These are phyloP conservation scores for Rutidosis leptorrhynchoides DNA, from an alignment of 129 eudicot species.

Conservation along the genomic window DNA sequence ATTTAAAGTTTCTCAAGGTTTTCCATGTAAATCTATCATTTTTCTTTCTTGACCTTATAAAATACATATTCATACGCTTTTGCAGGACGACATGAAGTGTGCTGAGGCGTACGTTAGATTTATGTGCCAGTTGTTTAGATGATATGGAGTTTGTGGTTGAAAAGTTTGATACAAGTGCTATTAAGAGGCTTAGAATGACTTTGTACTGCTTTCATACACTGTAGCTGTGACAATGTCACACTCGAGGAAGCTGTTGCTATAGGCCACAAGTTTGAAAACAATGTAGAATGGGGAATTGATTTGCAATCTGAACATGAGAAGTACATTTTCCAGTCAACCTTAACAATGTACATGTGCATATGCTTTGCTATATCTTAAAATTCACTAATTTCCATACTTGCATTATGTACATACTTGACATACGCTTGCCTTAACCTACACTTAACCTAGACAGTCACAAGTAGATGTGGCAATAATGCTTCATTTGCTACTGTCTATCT, in stretches of 20 bases:
- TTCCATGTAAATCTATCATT: not conserved
- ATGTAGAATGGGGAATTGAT: slow-evolving; percentile 95
- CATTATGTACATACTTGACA: slow-evolving; percentile 58
- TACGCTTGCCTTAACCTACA: too few species aligned
- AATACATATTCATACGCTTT: slow-evolving; percentile 27
- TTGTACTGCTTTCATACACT: slow-evolving; percentile 69
- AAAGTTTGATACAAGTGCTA: slow-evolving; percentile 56
- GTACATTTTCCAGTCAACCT: slow-evolving; percentile 26
- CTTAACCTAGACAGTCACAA: too few species aligned
- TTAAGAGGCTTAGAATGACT: slow-evolving; percentile 60
- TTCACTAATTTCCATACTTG: not conserved
- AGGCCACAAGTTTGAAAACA: slow-evolving; percentile 66
- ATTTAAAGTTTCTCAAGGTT: too few species aligned
- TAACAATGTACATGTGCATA: not conserved
- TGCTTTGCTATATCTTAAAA: not conserved
- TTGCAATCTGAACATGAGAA: slow-evolving; percentile 92
- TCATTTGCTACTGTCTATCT: too few species aligned
- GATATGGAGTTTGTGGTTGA: slow-evolving; percentile 84
- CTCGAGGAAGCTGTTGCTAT: slow-evolving; percentile 66
- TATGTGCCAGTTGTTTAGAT: slow-evolving; percentile 70
- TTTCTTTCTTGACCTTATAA: not conserved
- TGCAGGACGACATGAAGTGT: too few species aligned
- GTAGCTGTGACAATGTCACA: slow-evolving; percentile 66
- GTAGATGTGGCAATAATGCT: too few species aligned
- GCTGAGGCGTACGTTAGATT: slow-evolving; percentile 89